These are phyloP conservation scores for Gamarada debralockiae DNA, from an alignment of 495 filamentous ascomycete genomes.

Conservation along the genomic window DNA sequence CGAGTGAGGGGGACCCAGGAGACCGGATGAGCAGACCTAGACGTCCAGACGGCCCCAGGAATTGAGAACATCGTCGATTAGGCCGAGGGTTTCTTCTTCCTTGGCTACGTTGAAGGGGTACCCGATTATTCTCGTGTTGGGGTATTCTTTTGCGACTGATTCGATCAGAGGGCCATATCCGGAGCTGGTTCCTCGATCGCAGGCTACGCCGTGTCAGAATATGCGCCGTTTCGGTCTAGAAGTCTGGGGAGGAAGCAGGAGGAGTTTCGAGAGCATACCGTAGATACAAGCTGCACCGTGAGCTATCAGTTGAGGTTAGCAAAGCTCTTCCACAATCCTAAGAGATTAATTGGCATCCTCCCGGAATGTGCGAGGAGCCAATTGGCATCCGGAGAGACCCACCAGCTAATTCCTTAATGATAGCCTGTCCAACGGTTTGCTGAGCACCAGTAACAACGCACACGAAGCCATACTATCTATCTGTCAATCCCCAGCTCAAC, in stretches of 20 bases:
- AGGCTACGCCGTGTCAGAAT: slow-evolving; percentile 12
- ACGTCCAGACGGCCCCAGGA: slow-evolving; percentile 55
- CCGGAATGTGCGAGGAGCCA: not conserved
- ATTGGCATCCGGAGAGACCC: slow-evolving; percentile 8
- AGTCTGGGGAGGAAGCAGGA: not conserved
- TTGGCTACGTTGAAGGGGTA: slow-evolving; percentile 52
- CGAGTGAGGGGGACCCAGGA: slow-evolving; percentile 54
- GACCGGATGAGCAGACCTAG: slow-evolving; percentile 52
- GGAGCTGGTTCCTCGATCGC: slow-evolving; percentile 15
- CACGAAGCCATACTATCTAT: slow-evolving; percentile 58
- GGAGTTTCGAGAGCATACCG: slow-evolving; percentile 29
- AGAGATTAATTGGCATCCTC: not conserved
- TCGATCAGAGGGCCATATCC: slow-evolving; percentile 26
- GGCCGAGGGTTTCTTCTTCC: slow-evolving; percentile 53
- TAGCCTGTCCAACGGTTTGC: slow-evolving; percentile 54
- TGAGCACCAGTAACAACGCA: slow-evolving; percentile 58
- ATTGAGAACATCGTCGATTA: slow-evolving; percentile 60
- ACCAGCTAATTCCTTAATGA: slow-evolving; percentile 54
- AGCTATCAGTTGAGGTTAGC: slow-evolving; percentile 32
- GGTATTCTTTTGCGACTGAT: slow-evolving; percentile 32
- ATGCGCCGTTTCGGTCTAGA: not conserved
- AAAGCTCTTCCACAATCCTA: not conserved
- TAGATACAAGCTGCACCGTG: slow-evolving; percentile 63
- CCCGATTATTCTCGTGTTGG: slow-evolving; percentile 54
- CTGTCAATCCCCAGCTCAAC: slow-evolving; percentile 5